Base-by-base conservation (phyloP, 2,329 filamentous ascomycete genomes). In the Pseudodiploospora longispora region DNA sequence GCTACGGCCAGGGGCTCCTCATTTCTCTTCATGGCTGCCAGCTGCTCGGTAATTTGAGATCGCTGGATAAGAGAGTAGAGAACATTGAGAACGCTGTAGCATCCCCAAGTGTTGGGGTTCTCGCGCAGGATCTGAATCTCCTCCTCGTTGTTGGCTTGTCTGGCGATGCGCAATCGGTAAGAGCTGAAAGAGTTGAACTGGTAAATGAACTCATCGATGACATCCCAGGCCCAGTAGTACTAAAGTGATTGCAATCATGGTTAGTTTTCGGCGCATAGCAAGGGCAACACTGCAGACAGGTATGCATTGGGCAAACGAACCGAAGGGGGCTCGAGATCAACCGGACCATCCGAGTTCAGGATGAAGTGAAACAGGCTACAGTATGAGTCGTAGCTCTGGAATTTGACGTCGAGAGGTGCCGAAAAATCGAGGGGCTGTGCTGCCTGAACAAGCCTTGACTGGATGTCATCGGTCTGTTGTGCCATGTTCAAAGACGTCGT, bases 221-320 rank as follows among this genome's bases (percentile, higher is more conserved):
- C 91, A 67, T 98, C 93, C 93, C 93, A 98, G 36, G 93, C 93
- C 93, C 93, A 98, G 75, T 91, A 96, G 73, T 95, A 94, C 88
- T 97, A 65, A 37, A 39, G 64, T 39, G 36, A 43, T 35, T 40
- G 31, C 44, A 38, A 38, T 19, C 19, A 19, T 19, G 19, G 19
- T 19, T 19, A 19, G 19, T 44, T 36, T 46, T 51, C 46, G 51
- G 46, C 40, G 40, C 35, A 40, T 36, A 44, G 12, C 27, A 36
- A 30, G 8, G 8, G 32, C 32, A 9, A 34, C 3, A 3, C 32
- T 19, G 19, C 19, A 19, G 19, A 19, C 19, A 19, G 19, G 2
- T 19, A 3, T 19, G 19, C 32, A 43, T 42, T 36, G 44, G 47
- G 36, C 30, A 42, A 49, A 78, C 87, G 72, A 76, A 96, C 91